Evolutionary conservation across 495 filamentous ascomycete species (phyloP).

Genomic region (Penicillium daleae): DNA sequence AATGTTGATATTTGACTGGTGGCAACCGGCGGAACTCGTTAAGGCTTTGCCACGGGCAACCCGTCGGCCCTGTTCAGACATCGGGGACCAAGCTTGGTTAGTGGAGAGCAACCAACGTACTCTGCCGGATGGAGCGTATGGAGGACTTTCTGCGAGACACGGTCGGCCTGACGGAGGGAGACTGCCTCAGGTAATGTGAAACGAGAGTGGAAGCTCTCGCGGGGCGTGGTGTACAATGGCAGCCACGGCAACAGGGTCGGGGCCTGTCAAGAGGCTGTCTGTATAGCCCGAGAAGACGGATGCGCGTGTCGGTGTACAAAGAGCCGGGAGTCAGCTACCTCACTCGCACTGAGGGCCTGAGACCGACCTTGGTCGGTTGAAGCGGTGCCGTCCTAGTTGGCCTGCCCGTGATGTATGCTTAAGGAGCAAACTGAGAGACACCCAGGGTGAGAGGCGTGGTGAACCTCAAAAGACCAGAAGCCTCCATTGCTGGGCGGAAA

Average conservation of each 20-base stretch:
- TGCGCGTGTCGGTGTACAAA: constrained; percentile 18
- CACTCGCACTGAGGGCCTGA: constrained; percentile 21
- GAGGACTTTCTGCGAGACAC: too few relatives aligned
- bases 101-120: too few relatives aligned
- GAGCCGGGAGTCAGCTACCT: constrained; percentile 15
- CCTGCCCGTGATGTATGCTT: constrained; percentile 13
- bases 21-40: constrained; percentile 19
- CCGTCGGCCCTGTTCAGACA: constrained; percentile 13
- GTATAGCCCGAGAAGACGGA: constrained; percentile 22
- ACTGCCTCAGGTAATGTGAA: too few relatives aligned
- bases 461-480: too few relatives aligned
- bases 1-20: constrained; percentile 17
- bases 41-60: constrained; percentile 20
- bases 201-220: too few relatives aligned
- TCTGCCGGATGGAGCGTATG: too few relatives aligned
- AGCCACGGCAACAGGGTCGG: constrained; percentile 18
- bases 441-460: too few relatives aligned
- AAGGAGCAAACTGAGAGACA: constrained; percentile 20
- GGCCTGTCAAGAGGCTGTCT: constrained; percentile 21
- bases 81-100: constrained; percentile 20
- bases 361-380: constrained; percentile 2
- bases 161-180: too few relatives aligned
- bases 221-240: too few relatives aligned
- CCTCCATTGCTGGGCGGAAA: too few relatives aligned
- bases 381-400: constrained; percentile 16